A percentile compares a stretch with the other conserved stretches of the same genome.
These are phyloP conservation scores for Ophiocytium majus DNA, from an alignment of 352 stramenopile genomes.

Conservation along the genomic window DNA sequence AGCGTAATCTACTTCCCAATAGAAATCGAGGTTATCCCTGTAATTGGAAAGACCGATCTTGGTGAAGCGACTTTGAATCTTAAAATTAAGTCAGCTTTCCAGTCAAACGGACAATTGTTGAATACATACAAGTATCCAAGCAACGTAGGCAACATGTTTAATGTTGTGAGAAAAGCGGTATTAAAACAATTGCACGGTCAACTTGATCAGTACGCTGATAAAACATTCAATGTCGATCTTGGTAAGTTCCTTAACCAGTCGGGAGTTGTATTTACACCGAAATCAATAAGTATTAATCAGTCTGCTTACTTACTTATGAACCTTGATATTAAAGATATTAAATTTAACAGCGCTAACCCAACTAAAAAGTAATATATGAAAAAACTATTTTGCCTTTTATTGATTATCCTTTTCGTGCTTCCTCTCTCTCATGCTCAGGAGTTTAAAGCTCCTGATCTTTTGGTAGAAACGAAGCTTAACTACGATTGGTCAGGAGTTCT, in stretches of 20 bases:
- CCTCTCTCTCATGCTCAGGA: background rate
- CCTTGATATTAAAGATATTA: slow-evolving; percentile 12
- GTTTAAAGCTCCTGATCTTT: slow-evolving; percentile 1
- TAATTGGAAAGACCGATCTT: background rate
- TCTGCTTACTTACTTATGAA: background rate
- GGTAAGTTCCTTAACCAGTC: background rate
- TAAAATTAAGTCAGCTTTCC: background rate
- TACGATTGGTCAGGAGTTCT: background rate
- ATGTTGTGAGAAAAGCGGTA: background rate
- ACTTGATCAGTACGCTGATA: background rate
- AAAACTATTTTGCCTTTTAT: background rate
- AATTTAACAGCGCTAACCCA: slow-evolving; percentile 1
- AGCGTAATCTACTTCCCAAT: background rate
- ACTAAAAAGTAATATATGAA: background rate
- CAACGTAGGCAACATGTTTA: background rate
- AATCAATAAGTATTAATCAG: background rate
- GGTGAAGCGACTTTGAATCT: slow-evolving; percentile 1
- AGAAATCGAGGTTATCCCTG: background rate
- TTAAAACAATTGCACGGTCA: background rate
- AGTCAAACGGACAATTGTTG: background rate
- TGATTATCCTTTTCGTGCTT: background rate
- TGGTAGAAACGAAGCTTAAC: background rate
- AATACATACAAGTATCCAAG: background rate
- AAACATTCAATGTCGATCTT: background rate
- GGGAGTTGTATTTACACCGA: background rate